Conservation (phyloP, 1,139 yeast species). For the Nakaseomyces sp. region DNA sequence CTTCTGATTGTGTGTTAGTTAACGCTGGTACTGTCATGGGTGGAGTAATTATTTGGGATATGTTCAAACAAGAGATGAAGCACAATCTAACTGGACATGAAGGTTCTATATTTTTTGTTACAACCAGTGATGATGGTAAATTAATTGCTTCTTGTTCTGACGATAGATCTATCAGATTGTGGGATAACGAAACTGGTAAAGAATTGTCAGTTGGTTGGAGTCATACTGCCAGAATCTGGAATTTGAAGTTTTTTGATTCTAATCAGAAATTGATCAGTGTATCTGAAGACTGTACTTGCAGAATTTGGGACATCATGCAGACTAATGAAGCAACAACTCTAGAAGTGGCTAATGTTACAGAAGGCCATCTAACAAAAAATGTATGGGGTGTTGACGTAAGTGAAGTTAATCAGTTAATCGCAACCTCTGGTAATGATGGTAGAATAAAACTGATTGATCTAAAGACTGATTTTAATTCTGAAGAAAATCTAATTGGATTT, state of each 20-base stretch:
- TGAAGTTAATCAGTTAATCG: conserved; percentile 40
- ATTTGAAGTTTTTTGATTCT: conserved; percentile 47
- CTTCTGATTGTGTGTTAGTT: conserved; percentile 40
- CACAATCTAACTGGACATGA: conserved; percentile 66
- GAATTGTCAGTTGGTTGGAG: conserved; percentile 87
- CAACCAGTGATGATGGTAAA: conserved; percentile 47
- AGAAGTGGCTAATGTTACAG: conserved; percentile 39
- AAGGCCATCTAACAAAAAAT: conserved; percentile 78
- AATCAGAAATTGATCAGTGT: conserved; percentile 45
- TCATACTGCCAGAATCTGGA: conserved; percentile 92
- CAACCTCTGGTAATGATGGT: conserved; percentile 89
- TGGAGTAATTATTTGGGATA: conserved; percentile 76
- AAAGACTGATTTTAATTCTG: conserved; percentile 23
- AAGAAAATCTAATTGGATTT: conserved; percentile 28
- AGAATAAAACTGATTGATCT: conserved; percentile 57
- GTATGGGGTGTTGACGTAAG: conserved; percentile 75
- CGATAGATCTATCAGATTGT: conserved; percentile 77
- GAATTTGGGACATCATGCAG: conserved; percentile 52
- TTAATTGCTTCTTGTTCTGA: conserved; percentile 78
- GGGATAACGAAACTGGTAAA: conserved; percentile 50
- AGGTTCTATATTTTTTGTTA: conserved; percentile 84
- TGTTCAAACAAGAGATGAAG: conserved; percentile 37
- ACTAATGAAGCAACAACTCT: conserved; percentile 30
- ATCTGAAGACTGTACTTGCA: conserved; percentile 86
- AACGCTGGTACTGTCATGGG: conserved; percentile 93